Conservation (phyloP, 306 rosid species). For the Hylodesmum podocarpum region DNA sequence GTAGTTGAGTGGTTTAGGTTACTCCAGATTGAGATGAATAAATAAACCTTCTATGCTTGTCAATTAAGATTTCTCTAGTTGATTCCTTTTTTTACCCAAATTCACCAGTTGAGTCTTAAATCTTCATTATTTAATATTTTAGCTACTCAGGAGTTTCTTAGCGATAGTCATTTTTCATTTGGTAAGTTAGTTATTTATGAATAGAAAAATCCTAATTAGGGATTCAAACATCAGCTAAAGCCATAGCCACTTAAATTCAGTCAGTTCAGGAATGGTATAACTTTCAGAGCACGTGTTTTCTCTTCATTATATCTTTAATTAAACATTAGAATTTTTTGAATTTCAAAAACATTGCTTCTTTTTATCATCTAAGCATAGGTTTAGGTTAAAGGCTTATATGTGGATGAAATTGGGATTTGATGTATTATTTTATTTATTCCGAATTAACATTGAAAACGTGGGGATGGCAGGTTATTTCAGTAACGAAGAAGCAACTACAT, state of each 20-base stretch:
- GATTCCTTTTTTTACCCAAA: too few species aligned
- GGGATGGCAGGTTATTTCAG: constrained; percentile 67
- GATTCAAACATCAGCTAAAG: background rate
- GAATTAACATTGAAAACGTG: background rate
- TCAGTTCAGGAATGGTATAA: background rate
- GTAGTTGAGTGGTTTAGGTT: background rate
- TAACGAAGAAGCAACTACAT: constrained; percentile 72
- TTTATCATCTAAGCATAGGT: background rate
- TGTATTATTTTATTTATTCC: background rate
- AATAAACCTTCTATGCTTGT: background rate
- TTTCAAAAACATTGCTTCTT: background rate
- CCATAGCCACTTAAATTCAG: background rate
- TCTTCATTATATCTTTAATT: background rate
- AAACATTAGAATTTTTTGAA: background rate
- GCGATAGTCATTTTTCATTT: background rate
- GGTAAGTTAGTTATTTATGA: background rate
- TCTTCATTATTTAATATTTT: background rate
- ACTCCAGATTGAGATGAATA: background rate
- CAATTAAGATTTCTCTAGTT: background rate
- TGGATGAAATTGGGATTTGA: background rate
- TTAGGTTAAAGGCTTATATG: background rate
- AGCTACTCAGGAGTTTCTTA: background rate
- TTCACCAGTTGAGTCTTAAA: background rate
- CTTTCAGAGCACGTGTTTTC: background rate
- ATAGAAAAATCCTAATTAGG: background rate